Evolutionary conservation across 164 flowering plant genomes (phyloP).

Genomic region (Stephania japonica): DNA sequence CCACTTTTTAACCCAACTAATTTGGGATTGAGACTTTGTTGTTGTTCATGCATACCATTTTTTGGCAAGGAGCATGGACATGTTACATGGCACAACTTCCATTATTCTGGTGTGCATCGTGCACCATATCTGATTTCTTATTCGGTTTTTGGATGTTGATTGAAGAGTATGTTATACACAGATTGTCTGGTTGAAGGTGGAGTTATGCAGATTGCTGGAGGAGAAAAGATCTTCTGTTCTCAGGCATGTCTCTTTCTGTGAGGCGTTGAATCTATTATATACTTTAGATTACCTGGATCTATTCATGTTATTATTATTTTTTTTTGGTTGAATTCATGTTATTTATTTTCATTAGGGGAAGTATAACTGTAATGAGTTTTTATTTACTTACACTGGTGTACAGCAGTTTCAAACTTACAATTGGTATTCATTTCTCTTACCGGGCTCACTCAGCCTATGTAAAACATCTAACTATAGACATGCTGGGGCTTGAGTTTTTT

Average conservation of each 20-base stretch:
- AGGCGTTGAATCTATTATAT: neutral
- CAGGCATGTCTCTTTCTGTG: constrained; percentile 42
- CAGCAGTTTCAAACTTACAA: neutral
- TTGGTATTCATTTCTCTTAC: neutral
- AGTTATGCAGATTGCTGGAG: constrained; percentile 77
- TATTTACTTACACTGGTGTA: neutral
- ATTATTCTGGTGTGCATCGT: constrained; percentile 35
- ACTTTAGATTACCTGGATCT: neutral
- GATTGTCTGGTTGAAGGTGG: constrained; percentile 88
- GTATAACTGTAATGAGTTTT: neutral
- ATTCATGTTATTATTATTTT: neutral
- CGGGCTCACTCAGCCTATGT: neutral
- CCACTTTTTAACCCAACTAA: too few relatives aligned
- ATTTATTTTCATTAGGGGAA: neutral
- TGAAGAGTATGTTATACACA: constrained; percentile 26
- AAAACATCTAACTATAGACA: neutral
- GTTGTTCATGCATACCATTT: too few relatives aligned
- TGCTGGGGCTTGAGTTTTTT: too few relatives aligned
- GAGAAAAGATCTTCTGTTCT: constrained; percentile 78
- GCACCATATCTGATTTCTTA: constrained; percentile 72
- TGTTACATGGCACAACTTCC: neutral
- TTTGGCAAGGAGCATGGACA: too few relatives aligned
- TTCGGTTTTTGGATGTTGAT: constrained; percentile 21
- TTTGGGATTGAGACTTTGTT: too few relatives aligned
- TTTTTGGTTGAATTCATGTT: too few relatives aligned